Base-by-base conservation (phyloP, 768 basidiomycete species). In the Mycena maculata region DNA sequence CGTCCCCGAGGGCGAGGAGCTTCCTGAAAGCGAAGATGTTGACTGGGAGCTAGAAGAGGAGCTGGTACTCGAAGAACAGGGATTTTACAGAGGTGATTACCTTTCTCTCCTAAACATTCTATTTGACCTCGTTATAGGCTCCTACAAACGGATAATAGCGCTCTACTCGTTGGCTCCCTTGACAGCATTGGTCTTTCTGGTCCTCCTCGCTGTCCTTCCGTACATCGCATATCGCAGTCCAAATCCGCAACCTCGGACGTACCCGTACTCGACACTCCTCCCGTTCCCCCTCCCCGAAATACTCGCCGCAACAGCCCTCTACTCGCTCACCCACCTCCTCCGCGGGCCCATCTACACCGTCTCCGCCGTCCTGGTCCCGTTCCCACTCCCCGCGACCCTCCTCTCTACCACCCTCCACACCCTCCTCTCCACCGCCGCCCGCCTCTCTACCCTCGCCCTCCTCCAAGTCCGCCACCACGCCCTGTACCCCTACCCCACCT, bases 221-320 rank as follows among this genome's bases (percentile, higher is more conserved):
- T 59, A 70, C 28, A 62, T 87, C 39, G 77, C 84, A 25, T 91
- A 89, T 79, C 84, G 82, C 16, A 72, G 74, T 22, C 69, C 78
- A 28, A 69, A 70, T 42, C 65, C 72, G 15, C 74, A 75, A 12
- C 58, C 70, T 4, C 70, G 74, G 38, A 65, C 73, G 3, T 83
- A 81, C 47, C 83, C 79, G 11, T 87, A 87, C 47, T 76, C 81
- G 1, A 79, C 81, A 1, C 80, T 82, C 74, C 85, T 91, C 72
- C 88, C 87, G 3, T 86, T 84, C 30, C 91, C 92, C 1, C 70
- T 92, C 20, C 88, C 90, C 13, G 91, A 93, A 76, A 71, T 92
- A 20, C 72, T 92, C 59, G 78, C 87, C 47, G 86, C 91, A 0
- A 82, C 83, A 20, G 84, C 88, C 4, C 80, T 93, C 49, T 94